These are phyloP conservation scores for Tuber borchii DNA, from an alignment of 495 filamentous ascomycete species.

Conservation along the genomic window DNA sequence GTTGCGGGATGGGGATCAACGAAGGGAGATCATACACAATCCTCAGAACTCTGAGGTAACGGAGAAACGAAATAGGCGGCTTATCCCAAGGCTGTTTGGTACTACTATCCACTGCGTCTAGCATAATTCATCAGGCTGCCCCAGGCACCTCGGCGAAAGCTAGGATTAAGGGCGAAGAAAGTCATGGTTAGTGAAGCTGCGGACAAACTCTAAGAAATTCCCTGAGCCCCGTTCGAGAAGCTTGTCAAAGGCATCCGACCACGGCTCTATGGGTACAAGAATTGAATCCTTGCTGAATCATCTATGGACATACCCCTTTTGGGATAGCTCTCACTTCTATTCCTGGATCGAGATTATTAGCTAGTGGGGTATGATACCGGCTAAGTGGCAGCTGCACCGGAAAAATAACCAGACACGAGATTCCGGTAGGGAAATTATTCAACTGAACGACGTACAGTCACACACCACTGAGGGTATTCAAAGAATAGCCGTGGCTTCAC, in stretches of 20 bases:
- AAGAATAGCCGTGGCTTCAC: no score
- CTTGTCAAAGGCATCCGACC: not conserved
- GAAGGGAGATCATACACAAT: constrained; percentile 20
- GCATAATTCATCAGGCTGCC: not conserved
- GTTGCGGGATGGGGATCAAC: constrained; percentile 18
- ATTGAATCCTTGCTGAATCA: not conserved
- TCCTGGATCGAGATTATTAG: not conserved
- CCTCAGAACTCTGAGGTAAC: not conserved
- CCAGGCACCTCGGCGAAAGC: not conserved
- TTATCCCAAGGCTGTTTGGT: not conserved
- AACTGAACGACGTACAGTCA: not conserved
- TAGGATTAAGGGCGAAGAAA: not conserved
- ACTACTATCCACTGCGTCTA: not conserved
- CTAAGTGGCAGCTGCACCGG: not conserved
- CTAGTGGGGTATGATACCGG: not conserved
- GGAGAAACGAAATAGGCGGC: not conserved
- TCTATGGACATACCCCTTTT: not conserved
- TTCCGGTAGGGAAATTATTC: not conserved
- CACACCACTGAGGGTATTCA: no score
- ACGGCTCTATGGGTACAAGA: not conserved
- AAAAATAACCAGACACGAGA: not conserved
- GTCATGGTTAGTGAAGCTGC: not conserved
- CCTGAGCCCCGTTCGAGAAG: not conserved
- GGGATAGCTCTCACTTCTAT: not conserved
- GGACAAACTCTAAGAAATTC: not conserved